Conservation (phyloP, 345 rosid genomes). For the Corymbia maculata region DNA sequence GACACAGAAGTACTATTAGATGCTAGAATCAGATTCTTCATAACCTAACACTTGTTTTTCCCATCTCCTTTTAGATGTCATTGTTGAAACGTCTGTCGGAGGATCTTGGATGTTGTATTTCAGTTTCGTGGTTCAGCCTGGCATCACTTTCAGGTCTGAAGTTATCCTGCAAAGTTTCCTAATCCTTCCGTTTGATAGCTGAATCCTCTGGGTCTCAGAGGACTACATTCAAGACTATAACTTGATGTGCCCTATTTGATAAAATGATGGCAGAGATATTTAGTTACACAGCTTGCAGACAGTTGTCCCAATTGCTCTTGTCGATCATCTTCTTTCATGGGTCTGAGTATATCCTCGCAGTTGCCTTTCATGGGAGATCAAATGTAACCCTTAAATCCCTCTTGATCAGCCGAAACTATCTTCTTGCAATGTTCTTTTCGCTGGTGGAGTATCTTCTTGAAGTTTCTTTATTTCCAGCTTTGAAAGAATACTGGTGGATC, state of each 20-base stretch:
- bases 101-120: neutral
- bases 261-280: constrained; percentile 23
- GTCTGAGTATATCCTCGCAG: constrained; percentile 30
- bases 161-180: neutral
- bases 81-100: neutral
- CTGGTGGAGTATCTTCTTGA: constrained; percentile 30
- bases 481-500: constrained; percentile 36
- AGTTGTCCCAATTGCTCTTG: constrained; percentile 22
- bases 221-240: neutral
- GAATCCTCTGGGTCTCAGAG: neutral
- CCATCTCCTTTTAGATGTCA: neutral
- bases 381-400: constrained; percentile 26
- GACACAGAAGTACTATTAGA: neutral
- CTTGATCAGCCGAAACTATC: constrained; percentile 24
- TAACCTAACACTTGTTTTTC: neutral
- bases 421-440: constrained; percentile 29
- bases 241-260: neutral
- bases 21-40: neutral
- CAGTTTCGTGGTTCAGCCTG: neutral
- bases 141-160: neutral
- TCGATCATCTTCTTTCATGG: constrained; percentile 33
- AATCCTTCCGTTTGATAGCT: neutral
- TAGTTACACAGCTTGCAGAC: constrained; percentile 25
- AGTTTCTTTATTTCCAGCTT: constrained; percentile 20
- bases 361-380: constrained; percentile 24